Base-by-base conservation (phyloP, 352 stramenopile genomes). In the Elongisporangium prolatum region DNA sequence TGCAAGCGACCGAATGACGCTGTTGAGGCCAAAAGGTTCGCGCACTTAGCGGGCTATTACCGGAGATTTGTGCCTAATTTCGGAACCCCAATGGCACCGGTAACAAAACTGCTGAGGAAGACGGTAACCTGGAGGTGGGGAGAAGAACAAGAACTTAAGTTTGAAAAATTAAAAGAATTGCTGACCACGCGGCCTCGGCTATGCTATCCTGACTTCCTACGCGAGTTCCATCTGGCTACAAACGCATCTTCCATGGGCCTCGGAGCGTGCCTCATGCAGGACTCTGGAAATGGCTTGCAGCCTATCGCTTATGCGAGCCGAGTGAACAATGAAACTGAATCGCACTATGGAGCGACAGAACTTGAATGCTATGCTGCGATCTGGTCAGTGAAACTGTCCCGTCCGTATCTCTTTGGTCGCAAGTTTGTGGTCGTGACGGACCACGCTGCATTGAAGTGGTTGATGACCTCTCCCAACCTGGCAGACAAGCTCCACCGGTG, bases 321-420 rank as follows among this genome's bases (percentile, higher is more conserved):
- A 9, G 65, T 71, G 18, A 71, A 71, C 51, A 60, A 37, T 1
- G 7, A n/a, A 1, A 53, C 59, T 0, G 57, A 68, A 22, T 56
- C 65, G 2, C 64, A 67, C 21, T 69, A 71, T 6, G 2, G 20
- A 0, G 66, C 72, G 20, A 68, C 60, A 0, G 55, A 77, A 13
- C 22, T 77, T 0, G 63, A 77, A 38, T 71, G 65, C 40, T 34
- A 65, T 2, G 69, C 59, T 5, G 58, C 63, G 18, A 52, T 67
- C 21, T 74, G 67, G 67, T 28, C 63, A 1, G 47, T 74, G 0
- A 52, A 68, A 56, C 24, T 60, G 2, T 70, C 72, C 38, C 20
- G 64, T 34, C 51, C 64, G 2, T 67, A 68, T 40, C 14, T 75
- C 0, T 67, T 68, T 21, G 60, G 64, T 1, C 37, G 52, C 0